These are phyloP conservation scores for Aspergillus affinis DNA, from an alignment of 495 filamentous ascomycete genomes.

Conservation along the genomic window DNA sequence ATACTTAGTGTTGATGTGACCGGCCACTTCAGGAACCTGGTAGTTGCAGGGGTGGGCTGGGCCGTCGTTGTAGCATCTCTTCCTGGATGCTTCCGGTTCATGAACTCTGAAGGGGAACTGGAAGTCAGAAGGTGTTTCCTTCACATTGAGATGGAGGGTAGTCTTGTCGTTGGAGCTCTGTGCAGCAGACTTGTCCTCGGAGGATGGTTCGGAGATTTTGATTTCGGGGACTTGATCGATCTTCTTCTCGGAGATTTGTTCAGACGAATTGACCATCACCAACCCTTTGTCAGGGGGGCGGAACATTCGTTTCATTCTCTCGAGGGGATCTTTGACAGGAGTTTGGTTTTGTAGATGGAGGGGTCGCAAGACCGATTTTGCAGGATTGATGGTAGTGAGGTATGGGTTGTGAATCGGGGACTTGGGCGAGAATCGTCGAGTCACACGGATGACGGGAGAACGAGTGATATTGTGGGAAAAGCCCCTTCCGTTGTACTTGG, in stretches of 20 bases:
- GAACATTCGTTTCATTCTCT: neutral
- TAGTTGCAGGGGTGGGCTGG: neutral
- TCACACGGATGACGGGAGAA: constrained; percentile 5
- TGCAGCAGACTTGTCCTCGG: neutral
- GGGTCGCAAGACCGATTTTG: neutral
- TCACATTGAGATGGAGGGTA: neutral
- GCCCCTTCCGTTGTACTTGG: neutral
- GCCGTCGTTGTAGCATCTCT: constrained; percentile 16
- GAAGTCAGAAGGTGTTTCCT: neutral
- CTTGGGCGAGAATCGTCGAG: constrained; percentile 15
- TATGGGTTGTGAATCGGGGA: constrained; percentile 2
- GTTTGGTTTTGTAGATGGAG: neutral
- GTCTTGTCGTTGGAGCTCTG: neutral
- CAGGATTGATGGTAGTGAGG: neutral
- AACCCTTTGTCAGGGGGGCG: neutral
- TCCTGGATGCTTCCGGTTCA: constrained; percentile 7
- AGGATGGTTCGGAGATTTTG: neutral
- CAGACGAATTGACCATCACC: neutral
- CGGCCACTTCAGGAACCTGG: neutral
- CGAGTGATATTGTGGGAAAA: neutral
- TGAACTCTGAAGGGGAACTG: neutral
- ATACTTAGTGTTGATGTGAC: constrained; percentile 10
- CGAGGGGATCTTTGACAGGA: neutral
- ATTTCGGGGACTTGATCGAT: too few relatives aligned
- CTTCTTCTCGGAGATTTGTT: neutral